Base-by-base conservation (phyloP, 2,329 filamentous ascomycete genomes). In the Fusarium ambrosium region DNA sequence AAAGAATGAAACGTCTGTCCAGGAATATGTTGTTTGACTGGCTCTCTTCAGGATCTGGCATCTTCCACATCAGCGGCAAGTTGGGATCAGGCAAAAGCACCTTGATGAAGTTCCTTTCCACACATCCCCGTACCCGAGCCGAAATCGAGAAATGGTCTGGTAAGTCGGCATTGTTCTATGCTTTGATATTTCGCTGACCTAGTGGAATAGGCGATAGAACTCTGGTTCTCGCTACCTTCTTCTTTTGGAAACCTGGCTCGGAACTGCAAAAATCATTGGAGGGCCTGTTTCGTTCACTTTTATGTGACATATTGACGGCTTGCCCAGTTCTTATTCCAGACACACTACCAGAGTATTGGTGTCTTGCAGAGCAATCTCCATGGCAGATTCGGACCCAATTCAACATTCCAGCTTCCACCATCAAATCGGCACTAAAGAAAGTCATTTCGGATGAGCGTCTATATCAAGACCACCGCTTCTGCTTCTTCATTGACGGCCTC, bases 11-110 rank as follows among this genome's bases (percentile, higher is more conserved):
- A 24, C 3, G 2, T 2, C 18, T 18, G 6, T 68, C 58, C 0
- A 45, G 48, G 13, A 4, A 24, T 0, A 10, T 2, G 3, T 62
- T 58, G 6, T 1, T 43, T 1, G 20, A 9, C 2, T 68, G 58
- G 64, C 51, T 69, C 2, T 60, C 36, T 2, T 68, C 53, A 1
- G 13, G 34, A 1, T 3, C 29, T 16, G 53, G 43, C 2, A 55
- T 69, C 4, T 69, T 69, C 3, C 59, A 70, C 2, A 3, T 58
- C 3, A 36, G 29, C 4, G 74, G 74, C 2, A 76, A 76, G 4
- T 61, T 74, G 6, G 73, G 73, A 0, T 74, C 71, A 1, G 73
- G 69, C 0, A 75, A 77, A 53, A 76, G 73, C 11, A 73, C 71
- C 0, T 11, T 77, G 4, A 10, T 76, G 0, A 76, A 71, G 2